Evolutionary conservation across 2,329 filamentous ascomycete genomes (phyloP).

Genomic region (Exophiala mesophila): DNA sequence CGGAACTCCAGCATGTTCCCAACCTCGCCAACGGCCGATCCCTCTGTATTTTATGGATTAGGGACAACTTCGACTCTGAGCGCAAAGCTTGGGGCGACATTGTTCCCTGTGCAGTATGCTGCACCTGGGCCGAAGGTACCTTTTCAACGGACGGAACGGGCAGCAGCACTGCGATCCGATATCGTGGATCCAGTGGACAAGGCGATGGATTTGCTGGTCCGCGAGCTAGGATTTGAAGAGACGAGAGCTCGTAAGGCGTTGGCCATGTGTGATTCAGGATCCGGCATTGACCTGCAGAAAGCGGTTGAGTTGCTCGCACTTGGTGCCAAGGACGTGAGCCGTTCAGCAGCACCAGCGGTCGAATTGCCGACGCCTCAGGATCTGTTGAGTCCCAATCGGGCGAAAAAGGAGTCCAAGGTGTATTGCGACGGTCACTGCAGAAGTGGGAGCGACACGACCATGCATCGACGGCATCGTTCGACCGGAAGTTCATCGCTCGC

Average conservation of each 20-base stretch:
- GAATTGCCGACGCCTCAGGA: slow-evolving; percentile 22
- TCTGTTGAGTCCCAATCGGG: slow-evolving; percentile 3
- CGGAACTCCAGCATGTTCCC: slow-evolving; percentile 10
- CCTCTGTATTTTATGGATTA: slow-evolving; percentile 22
- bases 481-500: slow-evolving; percentile 14
- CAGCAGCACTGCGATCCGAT: slow-evolving; percentile 13
- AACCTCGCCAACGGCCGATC: slow-evolving; percentile 22
- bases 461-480: slow-evolving; percentile 14
- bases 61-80: slow-evolving; percentile 22
- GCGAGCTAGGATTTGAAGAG: slow-evolving; percentile 54
- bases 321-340: slow-evolving; percentile 36
- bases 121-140: slow-evolving; percentile 17
- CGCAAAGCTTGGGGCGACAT: slow-evolving; percentile 22
- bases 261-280: slow-evolving; percentile 55
- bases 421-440: slow-evolving; percentile 24
- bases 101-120: slow-evolving; percentile 25
- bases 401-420: slow-evolving; percentile 10
- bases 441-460: slow-evolving; percentile 2
- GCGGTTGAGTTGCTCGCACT: slow-evolving; percentile 50
- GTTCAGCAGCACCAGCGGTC: slow-evolving; percentile 20
- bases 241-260: slow-evolving; percentile 54
- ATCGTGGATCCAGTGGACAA: slow-evolving; percentile 52
- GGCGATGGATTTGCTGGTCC: slow-evolving; percentile 53
- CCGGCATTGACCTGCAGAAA: slow-evolving; percentile 53
- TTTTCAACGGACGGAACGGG: slow-evolving; percentile 12